Base-by-base conservation (phyloP, 2,329 filamentous ascomycete genomes). In the Nemania sp. region DNA sequence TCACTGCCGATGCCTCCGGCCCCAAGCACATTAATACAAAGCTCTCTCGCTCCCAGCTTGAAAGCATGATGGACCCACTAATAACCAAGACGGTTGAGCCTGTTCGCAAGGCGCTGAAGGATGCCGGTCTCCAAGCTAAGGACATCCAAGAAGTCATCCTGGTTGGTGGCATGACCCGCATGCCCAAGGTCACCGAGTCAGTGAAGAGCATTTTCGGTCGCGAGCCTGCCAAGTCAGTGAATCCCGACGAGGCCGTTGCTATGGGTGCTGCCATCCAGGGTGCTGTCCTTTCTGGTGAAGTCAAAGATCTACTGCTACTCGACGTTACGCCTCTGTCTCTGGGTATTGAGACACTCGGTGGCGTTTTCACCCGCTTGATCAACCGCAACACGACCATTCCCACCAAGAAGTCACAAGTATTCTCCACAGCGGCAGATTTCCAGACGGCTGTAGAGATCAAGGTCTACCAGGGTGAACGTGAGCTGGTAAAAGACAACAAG, bases 381-480 rank as follows among this genome's bases (percentile, higher is more conserved):
- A 96, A 96, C 87, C 90, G 93, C 68, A 97, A 97, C 85, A 97
- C 93, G 71, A 97, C 93, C 64, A 97, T 97, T 72, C 93, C 93
- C 53, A 97, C 93, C 79, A 97, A 97, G 88, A 97, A 97, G 82
- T 97, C 92, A 11, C 91, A 97, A 80, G 86, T 92, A 72, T 97
- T 97, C 86, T 97, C 92, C 52, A 97, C 93, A 46, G 92, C 92
- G 49, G 92, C 93, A 65, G 93, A 97, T 75, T 96, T 95, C 89
- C 93, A 97, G 83, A 96, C 90, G 61, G 93, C 92, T 66, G 93
- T 97, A 71, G 92, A 97, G 82, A 97, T 97, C 83, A 97, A 97
- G 89, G 93, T 97, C 62, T 97, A 86, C 89, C 92, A 97, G 86
- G 93, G 93, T 82, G 93, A 97, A 85, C 93, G 93, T 90, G 92